Evolutionary conservation across 176 grass and related monocot genomes (phyloP), one percentile per base, ranked within the genome.

Genomic region (Chrysopogon serrulatus): DNA sequence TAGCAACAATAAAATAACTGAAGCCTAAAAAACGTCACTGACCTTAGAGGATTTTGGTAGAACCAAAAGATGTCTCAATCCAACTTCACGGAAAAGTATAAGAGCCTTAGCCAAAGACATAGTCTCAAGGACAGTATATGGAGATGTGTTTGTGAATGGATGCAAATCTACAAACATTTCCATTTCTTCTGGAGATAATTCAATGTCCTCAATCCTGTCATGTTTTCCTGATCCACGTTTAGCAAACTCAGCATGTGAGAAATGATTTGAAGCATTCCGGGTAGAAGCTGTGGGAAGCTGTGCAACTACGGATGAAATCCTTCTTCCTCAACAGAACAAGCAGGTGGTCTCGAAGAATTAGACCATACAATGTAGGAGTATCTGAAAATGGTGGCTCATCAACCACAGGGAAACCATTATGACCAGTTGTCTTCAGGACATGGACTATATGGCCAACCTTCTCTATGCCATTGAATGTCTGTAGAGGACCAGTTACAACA

Each of bases 31-130:
- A 73, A 16, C 44, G 31, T 32, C 4, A 72, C 93, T 85, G 48
- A 98, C 96, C 49, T 90, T 83, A 33, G 87, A 82, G 19, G 85
- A 87, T 71, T 98, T 98, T 13, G 96, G 96, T 84, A 98, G 84
- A 86, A 98, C 89, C 76, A 98, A 87, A 76, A 98, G 87, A 71
- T 98, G 96, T 32, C 96, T 89, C 82, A 98, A 79, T 78, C 96
- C 96, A 48, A 98, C 87, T 81, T 95, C 91, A 18, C 96, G 96
- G 72, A 98, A 95, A 68, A 98, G 90, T 70, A 98, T 84, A 68
- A 95, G 91, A 76, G 96, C 96, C 73, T 98, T 98, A 47, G 96
- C 96, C 61, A 95, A 82, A 62, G 91, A 98, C 96, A 98, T 95
- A 10, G 96, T 95, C 83, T 98, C 96, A 27, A 98, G 87, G 23